Conservation (phyloP, 257 asterid species). For the Solanum peruvianum region DNA sequence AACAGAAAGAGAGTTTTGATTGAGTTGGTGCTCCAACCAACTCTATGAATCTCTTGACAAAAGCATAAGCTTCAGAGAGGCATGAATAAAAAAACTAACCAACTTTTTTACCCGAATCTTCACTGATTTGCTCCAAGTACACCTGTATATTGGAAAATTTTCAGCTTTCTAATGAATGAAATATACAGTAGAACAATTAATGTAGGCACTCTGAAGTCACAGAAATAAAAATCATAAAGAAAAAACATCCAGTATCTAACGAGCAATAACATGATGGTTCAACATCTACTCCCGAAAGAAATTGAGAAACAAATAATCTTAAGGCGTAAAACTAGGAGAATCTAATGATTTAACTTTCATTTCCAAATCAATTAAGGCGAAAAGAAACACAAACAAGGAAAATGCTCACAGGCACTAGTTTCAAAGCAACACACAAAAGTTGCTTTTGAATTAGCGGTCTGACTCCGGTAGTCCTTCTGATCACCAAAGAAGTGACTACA, state of each 20-base stretch:
- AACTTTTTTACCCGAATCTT: conserved; percentile 40
- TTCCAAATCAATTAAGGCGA: neutral
- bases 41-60: neutral
- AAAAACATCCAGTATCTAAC: neutral
- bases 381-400: neutral
- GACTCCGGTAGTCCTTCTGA: neutral
- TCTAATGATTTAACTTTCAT: neutral
- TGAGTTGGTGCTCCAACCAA: neutral
- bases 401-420: neutral
- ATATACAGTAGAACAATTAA: neutral
- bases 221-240: neutral
- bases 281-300: neutral
- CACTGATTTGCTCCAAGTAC: conserved; percentile 49
- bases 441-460: neutral
- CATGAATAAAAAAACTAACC: conserved; percentile 28
- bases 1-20: neutral
- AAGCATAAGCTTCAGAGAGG: neutral
- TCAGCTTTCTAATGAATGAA: neutral
- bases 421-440: neutral
- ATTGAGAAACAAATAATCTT: neutral
- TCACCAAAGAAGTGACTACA: neutral
- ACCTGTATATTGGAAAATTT: conserved; percentile 28
- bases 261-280: neutral
- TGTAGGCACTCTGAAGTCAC: neutral
- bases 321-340: neutral